Evolutionary conservation across 805 yeast species (phyloP).

Genomic region (Metschnikowia gelsemii): DNA sequence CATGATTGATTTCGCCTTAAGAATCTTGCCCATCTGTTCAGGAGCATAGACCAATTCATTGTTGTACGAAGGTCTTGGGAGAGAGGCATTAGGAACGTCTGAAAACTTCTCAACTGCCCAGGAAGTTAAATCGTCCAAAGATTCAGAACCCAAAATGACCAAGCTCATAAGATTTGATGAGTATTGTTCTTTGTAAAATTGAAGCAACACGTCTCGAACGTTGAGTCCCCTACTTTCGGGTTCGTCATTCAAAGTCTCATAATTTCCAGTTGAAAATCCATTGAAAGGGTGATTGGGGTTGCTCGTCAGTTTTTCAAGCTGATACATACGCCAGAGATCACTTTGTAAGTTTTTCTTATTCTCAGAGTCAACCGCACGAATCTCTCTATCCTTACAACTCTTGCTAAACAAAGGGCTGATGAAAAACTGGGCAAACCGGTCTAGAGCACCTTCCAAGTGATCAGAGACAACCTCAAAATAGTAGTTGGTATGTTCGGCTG

Average conservation of each 20-base stretch:
- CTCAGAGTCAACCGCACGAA: slow-evolving; percentile 93
- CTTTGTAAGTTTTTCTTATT: slow-evolving; percentile 90
- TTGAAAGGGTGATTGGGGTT: slow-evolving; percentile 79
- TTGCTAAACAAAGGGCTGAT: slow-evolving; percentile 73
- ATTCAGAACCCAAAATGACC: slow-evolving; percentile 80
- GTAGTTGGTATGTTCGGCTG: slow-evolving; percentile 85
- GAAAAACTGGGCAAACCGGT: slow-evolving; percentile 91
- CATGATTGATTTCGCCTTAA: slow-evolving; percentile 79
- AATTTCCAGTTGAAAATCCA: slow-evolving; percentile 89
- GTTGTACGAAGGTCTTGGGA: slow-evolving; percentile 45
- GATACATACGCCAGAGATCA: slow-evolving; percentile 86
- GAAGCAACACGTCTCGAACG: slow-evolving; percentile 76
- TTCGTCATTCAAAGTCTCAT: slow-evolving; percentile 62
- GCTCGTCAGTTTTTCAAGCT: slow-evolving; percentile 72
- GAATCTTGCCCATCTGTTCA: slow-evolving; percentile 51
- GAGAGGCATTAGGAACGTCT: slow-evolving; percentile 53
- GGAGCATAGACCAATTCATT: slow-evolving; percentile 47
- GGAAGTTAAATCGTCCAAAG: slow-evolving; percentile 62
- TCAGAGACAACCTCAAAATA: slow-evolving; percentile 80
- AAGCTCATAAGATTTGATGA: slow-evolving; percentile 88
- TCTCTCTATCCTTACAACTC: slow-evolving; percentile 85
- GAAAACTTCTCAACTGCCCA: slow-evolving; percentile 72
- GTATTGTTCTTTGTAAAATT: slow-evolving; percentile 69
- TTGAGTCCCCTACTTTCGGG: slow-evolving; percentile 64
- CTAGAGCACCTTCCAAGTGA: slow-evolving; percentile 81